Base-by-base conservation (phyloP, 2,329 filamentous ascomycete genomes). In the Colletotrichum phormii region DNA sequence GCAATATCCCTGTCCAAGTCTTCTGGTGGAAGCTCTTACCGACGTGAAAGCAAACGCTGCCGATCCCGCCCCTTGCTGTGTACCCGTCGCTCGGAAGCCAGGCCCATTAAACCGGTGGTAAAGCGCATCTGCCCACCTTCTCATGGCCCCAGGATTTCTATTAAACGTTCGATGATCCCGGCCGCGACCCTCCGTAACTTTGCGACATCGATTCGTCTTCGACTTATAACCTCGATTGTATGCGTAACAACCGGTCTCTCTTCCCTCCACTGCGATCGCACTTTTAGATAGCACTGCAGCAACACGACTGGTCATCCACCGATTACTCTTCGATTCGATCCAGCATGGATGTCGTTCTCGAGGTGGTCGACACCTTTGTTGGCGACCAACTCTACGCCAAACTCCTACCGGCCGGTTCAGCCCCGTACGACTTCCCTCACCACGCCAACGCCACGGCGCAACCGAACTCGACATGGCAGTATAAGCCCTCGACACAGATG, bases 301-400 rank as follows among this genome's bases (percentile, higher is more conserved):
- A 49, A n/a, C 15, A 2, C 18, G 4, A 49, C 18, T 49, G 42
- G 42, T n/a, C 42, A 49, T 49, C 18, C 42, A 49, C 22, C 60
- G 22, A 15, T 37, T 65, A 18, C 46, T 22, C 15, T 24, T 46
- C 11, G 65, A 31, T 67, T 71, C 37, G 22, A 53, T 4, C 75
- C 85, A 86, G 81, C 82, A 98, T 98, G 96, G 96, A 98, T 87
- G 91, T 98, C 84, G 91, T 97, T 58, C 92, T 98, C 76, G 95
- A 98, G 84, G 78, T 95, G 73, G 89, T 90, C 83, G 96, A 98
- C 84, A 94, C 92, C 78, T 94, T 93, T 79, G 79, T 95, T 75
- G 93, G 93, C 82, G 96, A 98, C 84, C 90, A 92, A 77, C 77
- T 93, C 71, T 98, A 97, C 81, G 92, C 95, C 62, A 87, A 85